These are phyloP conservation scores for Tolypocladium cylindrosporum DNA, from an alignment of 2,329 filamentous ascomycete species.

Conservation along the genomic window DNA sequence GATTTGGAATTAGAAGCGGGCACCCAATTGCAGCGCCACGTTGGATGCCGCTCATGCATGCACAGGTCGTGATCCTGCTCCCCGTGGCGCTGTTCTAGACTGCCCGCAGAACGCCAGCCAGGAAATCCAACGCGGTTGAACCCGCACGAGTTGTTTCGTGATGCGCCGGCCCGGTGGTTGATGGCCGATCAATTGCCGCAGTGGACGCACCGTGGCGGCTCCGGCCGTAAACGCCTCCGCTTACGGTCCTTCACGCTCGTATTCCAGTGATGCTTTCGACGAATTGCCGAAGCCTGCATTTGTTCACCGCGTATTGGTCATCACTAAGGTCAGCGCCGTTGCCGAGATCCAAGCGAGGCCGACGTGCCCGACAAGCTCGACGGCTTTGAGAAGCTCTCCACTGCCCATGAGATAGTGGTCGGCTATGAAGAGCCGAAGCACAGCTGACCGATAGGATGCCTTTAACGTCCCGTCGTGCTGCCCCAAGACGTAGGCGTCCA, in stretches of 20 bases:
- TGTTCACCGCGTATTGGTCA: background rate
- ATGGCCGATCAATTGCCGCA: background rate
- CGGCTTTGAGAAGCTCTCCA: conserved; percentile 14
- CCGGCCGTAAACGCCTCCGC: background rate
- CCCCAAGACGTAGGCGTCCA: conserved; percentile 39
- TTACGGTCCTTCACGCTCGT: background rate
- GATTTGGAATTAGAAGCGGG: background rate
- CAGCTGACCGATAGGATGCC: conserved; percentile 24
- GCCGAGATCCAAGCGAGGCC: conserved; percentile 4
- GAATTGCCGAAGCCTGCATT: background rate
- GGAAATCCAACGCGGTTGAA: background rate
- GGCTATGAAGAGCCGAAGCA: conserved; percentile 33
- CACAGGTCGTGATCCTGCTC: background rate
- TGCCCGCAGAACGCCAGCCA: background rate
- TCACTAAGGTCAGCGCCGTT: background rate
- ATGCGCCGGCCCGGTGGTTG: background rate
- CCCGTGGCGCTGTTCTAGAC: background rate
- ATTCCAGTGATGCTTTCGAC: background rate
- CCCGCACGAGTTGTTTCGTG: background rate
- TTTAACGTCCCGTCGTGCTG: conserved; percentile 16
- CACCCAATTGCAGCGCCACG: background rate
- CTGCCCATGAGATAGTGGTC: conserved; percentile 29
- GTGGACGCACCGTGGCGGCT: background rate
- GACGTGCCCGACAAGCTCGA: conserved; percentile 13
- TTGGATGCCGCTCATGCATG: background rate